Base-by-base conservation (phyloP, 2,329 filamentous ascomycete species). In the Xylariaceae sp. region DNA sequence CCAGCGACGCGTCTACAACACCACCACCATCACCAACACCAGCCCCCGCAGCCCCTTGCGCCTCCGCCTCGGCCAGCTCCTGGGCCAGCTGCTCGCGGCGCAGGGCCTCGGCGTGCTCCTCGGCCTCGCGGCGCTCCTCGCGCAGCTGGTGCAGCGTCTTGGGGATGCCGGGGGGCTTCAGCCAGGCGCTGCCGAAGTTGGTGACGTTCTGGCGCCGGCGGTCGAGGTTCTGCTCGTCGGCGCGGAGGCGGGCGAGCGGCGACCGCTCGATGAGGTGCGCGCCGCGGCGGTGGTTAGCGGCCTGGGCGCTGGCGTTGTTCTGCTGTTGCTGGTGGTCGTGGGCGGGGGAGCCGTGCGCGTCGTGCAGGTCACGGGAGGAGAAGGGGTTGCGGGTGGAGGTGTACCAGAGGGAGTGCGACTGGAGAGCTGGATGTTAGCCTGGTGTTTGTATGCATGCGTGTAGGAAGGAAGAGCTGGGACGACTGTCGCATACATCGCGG, bases 131-230 rank as follows among this genome's bases (percentile, higher is more conserved):
- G 51, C 84, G 81, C 68, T 98, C 93, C 65, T 98, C 93, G 32
- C 86, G 83, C 67, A 89, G 79, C 48, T 94, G 89, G 60, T 94
- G 84, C 45, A 95, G 79, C 1, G 91, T 95, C 72, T 97, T 98
- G 43, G 81, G 64, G 41, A 95, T 76, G 7, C 91, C 93, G 0
- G 89, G 89, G 0, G 93, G 93, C 44, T 85, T 87, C 42, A 98
- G 83, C 93, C 93, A 98, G 34, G 78, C 79, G 51, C 83, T 86
- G 45, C 93, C 93, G 60, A 94, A 96, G 56, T 89, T 87, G 36
- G 85, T 79, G 22, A 97, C 85, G 51, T 91, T 89, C 36, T 79
- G 68, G 57, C 90, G 89, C 35, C 91, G 87, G 8, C 84, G 77
- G 41, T 83, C 78, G 50, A 94, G 76, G 43, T 81, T 77, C 46